Evolutionary conservation across 1,284 basidiomycete species (phyloP), one percentile per base, ranked within the genome.

Genomic region (Austroboletus novae-zelandiae): DNA sequence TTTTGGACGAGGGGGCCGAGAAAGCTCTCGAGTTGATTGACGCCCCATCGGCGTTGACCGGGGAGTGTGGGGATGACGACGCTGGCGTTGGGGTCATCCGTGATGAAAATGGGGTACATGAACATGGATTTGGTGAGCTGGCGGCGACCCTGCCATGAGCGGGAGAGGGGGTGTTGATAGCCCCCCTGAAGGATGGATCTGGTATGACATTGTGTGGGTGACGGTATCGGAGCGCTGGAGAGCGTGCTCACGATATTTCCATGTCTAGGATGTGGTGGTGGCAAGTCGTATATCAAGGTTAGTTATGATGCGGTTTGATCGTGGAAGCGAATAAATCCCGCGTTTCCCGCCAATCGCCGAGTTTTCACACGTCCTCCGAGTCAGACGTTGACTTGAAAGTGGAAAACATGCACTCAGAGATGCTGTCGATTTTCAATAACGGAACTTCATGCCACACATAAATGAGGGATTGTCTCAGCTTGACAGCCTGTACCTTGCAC

Each of bases 41-140:
- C 74, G 17, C 97, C 96, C 96, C 97, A 99, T 51, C 94, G 74
- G 54, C 89, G 83, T 67, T 97, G 94, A 3, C 87, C 90, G 4
- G 94, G 94, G 9, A 98, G 76, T 25, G 83, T 78, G 1, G 78
- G 63, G 56, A 98, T 94, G 51, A 81, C 78, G 53, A 88, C 82
- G 65, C 83, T 82, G 10, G 91, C 90, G 49, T 94, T 79, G 1
- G 91, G 86, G 56, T 96, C 91, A 69, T 97, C 94, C 17, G 93
- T 93, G 64, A 98, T 90, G 70, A 98, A 97, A 64, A 98, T 94
- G 10, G 94, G 94, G 71, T 97, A 98, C 89, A 97, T 97, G 70
- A 98, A 79, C 94, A 96, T 96, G 53, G 81, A 81, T 70, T 94
- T 95, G 32, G 85, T 87, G 61, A 95, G 80, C 50, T 78, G 78